Conservation (phyloP, 805 yeast genomes). For the Kazachstania psychrophila region DNA sequence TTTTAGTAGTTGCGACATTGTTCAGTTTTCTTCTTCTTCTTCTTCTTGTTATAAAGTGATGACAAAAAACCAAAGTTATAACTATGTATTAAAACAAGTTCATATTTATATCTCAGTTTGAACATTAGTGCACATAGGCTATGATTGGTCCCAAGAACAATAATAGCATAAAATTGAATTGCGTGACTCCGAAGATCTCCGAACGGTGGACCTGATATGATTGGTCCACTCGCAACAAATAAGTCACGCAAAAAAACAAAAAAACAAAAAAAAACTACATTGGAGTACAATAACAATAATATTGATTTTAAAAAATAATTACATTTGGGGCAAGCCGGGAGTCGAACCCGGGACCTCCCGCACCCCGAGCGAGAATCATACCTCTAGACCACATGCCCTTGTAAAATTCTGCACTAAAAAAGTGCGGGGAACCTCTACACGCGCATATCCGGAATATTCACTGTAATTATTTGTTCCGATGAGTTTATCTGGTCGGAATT, state of each 20-base stretch:
- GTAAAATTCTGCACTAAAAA: neutral
- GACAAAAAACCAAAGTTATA: too few species aligned
- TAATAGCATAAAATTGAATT: neutral
- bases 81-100: too few species aligned
- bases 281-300: slow-evolving; percentile 2
- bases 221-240: neutral
- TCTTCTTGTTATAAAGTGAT: too few species aligned
- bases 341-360: slow-evolving; percentile 34
- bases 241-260: neutral
- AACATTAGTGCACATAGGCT: too few species aligned
- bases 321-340: slow-evolving; percentile 31
- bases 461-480: too few species aligned
- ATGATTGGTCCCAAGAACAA: too few species aligned
- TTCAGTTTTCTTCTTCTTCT: neutral
- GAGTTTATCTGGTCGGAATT: too few species aligned
- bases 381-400: slow-evolving; percentile 33
- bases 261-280: slow-evolving; percentile 1
- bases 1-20: slow-evolving; percentile 4
- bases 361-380: slow-evolving; percentile 33
- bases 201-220: neutral
- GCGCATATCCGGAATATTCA: too few species aligned
- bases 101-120: too few species aligned
- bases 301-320: too few species aligned
- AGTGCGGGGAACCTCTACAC: too few species aligned
- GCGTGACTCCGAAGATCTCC: slow-evolving; percentile 1